Evolutionary conservation across 345 rosid genomes (phyloP).

Genomic region (Trapa incisa): DNA sequence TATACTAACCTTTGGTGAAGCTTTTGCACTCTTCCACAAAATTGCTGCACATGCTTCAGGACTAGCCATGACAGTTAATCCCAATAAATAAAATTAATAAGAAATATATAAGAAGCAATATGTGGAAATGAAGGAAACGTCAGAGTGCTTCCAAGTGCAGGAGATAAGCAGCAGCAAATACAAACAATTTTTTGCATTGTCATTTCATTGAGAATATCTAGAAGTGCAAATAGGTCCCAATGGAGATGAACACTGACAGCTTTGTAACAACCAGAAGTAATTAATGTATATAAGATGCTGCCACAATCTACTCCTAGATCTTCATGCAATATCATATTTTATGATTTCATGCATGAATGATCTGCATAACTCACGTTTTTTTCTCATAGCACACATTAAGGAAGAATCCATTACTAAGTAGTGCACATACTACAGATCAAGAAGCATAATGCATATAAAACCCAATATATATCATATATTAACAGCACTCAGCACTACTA

Average conservation of each 20-base stretch:
- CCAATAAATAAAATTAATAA: constrained; percentile 4
- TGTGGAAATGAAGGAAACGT: not conserved
- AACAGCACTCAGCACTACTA: not conserved
- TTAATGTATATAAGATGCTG: not conserved
- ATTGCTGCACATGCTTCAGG: constrained; percentile 99
- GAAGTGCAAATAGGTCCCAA: not conserved
- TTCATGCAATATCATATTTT: not conserved
- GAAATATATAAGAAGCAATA: not conserved
- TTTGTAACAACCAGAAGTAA: not conserved
- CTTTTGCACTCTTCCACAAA: constrained; percentile 84
- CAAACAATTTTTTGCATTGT: not conserved
- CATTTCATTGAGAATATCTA: not conserved
- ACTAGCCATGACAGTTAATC: constrained; percentile 27
- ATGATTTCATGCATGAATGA: not conserved
- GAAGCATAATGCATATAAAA: not conserved
- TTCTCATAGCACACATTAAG: not conserved
- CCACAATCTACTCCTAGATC: not conserved
- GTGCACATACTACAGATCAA: not conserved
- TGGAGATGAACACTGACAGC: not conserved
- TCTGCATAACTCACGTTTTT: not conserved
- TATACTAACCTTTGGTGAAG: constrained; percentile 67
- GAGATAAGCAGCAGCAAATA: not conserved
- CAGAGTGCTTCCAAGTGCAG: not conserved
- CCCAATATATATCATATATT: too few species aligned
- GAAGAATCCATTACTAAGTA: not conserved